Percentiles rank a stretch among this genome's conserved stretches.
phyloP scores from a whole-genome alignment of 2,329 filamentous ascomycete species.

The Lizonia empirigonia region DNA sequence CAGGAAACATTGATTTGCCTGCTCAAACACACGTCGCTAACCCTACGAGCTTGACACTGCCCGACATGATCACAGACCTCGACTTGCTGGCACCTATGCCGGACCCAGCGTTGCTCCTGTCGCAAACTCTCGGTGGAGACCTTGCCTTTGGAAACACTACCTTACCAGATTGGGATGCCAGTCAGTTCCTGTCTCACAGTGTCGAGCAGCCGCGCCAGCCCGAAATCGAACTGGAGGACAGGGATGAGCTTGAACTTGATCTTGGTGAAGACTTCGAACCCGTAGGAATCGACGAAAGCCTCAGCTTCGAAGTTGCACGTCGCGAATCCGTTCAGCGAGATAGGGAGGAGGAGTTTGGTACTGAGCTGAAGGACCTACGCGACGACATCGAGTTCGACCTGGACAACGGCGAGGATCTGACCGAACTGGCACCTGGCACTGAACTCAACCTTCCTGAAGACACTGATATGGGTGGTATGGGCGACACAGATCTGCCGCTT shows the following conservation, averaged over 20 bases:
- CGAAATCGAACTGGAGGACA: slow-evolving; percentile 54
- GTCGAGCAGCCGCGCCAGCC: slow-evolving; percentile 61
- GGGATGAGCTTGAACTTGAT: slow-evolving; percentile 66
- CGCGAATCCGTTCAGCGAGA: slow-evolving; percentile 69
- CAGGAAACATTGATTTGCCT: slow-evolving; percentile 95
- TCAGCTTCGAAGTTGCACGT: slow-evolving; percentile 87
- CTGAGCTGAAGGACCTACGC: slow-evolving; percentile 59
- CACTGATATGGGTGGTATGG: slow-evolving; percentile 54
- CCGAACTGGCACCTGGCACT: slow-evolving; percentile 26
- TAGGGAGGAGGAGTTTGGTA: slow-evolving; percentile 40
- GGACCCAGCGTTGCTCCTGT: slow-evolving; percentile 82
- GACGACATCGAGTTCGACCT: slow-evolving; percentile 59
- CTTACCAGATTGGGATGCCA: slow-evolving; percentile 64
- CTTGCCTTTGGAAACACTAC: slow-evolving; percentile 50
- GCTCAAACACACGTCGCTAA: slow-evolving; percentile 75
- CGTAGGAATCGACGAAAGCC: slow-evolving; percentile 41
- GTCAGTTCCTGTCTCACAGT: slow-evolving; percentile 77
- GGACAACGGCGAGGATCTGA: slow-evolving; percentile 44
- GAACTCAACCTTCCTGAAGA: slow-evolving; percentile 45
- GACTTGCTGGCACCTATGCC: slow-evolving; percentile 80
- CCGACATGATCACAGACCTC: slow-evolving; percentile 90
- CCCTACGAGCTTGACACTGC: slow-evolving; percentile 83
- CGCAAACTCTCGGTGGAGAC: slow-evolving; percentile 64
- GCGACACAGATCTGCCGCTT: slow-evolving; percentile 53
- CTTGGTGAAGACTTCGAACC: slow-evolving; percentile 60